These are phyloP conservation scores for Vanrija sp. DNA, from an alignment of 1,284 basidiomycete species.

Conservation along the genomic window DNA sequence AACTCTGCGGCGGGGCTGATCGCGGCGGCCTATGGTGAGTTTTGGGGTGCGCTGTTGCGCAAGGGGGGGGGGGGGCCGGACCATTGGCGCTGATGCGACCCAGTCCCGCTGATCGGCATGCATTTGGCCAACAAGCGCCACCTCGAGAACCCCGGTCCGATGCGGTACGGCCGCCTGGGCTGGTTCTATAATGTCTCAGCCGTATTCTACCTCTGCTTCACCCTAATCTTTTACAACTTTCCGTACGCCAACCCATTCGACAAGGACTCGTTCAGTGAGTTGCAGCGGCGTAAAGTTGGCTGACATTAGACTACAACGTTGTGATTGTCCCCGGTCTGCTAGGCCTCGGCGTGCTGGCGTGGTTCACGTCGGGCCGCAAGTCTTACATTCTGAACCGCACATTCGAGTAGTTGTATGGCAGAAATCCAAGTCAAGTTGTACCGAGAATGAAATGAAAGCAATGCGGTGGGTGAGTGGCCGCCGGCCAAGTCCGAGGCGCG, in stretches of 20 bases:
- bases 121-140: not conserved
- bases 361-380: constrained; percentile 4
- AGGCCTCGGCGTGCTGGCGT: not conserved
- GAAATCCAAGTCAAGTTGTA: too few relatives aligned
- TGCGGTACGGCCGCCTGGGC: not conserved
- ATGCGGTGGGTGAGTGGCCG: too few relatives aligned
- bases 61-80: too few relatives aligned
- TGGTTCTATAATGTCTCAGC: not conserved
- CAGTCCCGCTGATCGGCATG: not conserved
- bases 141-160: not conserved
- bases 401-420: not conserved
- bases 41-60: not conserved
- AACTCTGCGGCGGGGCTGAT: not conserved
- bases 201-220: not conserved
- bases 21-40: not conserved
- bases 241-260: not conserved
- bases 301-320: constrained; percentile 7
- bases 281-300: not conserved
- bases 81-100: too few relatives aligned
- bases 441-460: too few relatives aligned
- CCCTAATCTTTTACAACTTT: constrained; percentile 5
- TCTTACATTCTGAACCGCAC: constrained; percentile 1
- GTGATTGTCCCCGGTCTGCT: constrained; percentile 5
- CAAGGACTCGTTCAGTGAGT: constrained; percentile 2
- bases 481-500: too few relatives aligned